Evolutionary conservation across 371 early-diverging fungal genomes (phyloP).

Genomic region (Mortierella sp.): DNA sequence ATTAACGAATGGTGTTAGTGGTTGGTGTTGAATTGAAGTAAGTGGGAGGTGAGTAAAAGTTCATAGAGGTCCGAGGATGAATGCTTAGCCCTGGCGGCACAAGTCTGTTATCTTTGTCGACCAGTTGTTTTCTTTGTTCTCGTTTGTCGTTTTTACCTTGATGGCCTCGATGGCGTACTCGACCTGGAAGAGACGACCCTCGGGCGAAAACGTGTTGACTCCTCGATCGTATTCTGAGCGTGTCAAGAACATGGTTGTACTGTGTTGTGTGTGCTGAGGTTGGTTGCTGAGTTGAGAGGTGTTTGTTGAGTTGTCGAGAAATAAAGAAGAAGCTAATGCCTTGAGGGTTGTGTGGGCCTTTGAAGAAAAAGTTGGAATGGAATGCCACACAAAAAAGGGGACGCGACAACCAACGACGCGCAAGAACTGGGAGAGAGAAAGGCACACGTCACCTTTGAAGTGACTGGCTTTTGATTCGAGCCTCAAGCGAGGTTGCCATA

Average conservation of each 20-base stretch:
- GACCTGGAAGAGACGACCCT: slow-evolving; percentile 99
- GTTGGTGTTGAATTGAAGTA: background rate
- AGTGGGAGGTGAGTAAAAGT: background rate
- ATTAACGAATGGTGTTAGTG: no score
- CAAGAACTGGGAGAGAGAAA: background rate
- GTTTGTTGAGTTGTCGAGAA: background rate
- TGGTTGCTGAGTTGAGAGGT: background rate
- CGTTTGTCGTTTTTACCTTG: slow-evolving; percentile 78
- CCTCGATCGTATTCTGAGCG: slow-evolving; percentile 98
- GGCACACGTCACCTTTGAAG: background rate
- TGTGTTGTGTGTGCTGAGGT: background rate
- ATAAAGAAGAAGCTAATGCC: background rate
- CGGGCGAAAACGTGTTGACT: slow-evolving; percentile 99
- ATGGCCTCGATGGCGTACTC: slow-evolving; percentile 99
- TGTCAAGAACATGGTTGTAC: slow-evolving; percentile 73
- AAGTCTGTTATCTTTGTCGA: background rate
- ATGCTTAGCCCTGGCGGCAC: no score
- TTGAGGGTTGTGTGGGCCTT: background rate
- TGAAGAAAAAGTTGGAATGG: background rate
- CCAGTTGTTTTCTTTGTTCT: background rate
- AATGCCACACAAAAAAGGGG: slow-evolving; percentile 1
- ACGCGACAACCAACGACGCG: slow-evolving; percentile 16
- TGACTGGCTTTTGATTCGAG: slow-evolving; percentile 17
- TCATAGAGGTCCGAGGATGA: no score
- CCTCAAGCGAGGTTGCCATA: no score